These are phyloP conservation scores for Santalum album DNA, from an alignment of 164 flowering plant species.

Conservation along the genomic window DNA sequence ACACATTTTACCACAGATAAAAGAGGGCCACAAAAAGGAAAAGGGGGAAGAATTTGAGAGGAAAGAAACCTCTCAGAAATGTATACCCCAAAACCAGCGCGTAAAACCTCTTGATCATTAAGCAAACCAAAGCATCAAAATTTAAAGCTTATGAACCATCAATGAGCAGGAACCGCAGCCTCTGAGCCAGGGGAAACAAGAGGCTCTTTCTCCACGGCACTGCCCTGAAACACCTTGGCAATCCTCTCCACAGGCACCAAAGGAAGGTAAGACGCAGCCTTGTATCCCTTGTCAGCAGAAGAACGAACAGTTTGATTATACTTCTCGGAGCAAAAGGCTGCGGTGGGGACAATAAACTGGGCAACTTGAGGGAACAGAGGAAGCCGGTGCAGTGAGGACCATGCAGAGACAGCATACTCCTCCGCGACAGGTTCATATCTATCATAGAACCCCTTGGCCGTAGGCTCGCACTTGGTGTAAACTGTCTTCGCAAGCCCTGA, in stretches of 20 bases:
- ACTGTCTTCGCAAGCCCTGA: conserved; percentile 27
- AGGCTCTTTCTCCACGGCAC: neutral
- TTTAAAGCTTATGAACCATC: too few relatives aligned
- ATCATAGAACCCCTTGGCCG: conserved; percentile 44
- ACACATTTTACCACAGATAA: too few relatives aligned
- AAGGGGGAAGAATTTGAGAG: too few relatives aligned
- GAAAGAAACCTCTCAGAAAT: too few relatives aligned
- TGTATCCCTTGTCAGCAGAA: conserved; percentile 43
- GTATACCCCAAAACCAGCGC: too few relatives aligned
- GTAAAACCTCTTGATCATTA: too few relatives aligned
- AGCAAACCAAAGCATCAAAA: too few relatives aligned
- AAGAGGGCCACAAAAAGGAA: too few relatives aligned
- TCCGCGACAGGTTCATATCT: conserved; percentile 74
- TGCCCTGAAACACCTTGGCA: conserved; percentile 48
- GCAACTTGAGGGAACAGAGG: conserved; percentile 75
- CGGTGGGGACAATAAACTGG: conserved; percentile 51
- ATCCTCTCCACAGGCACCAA: conserved; percentile 63
- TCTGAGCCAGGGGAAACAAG: neutral
- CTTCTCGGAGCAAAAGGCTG: conserved; percentile 59
- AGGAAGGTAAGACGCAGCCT: conserved; percentile 42
- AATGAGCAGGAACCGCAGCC: neutral
- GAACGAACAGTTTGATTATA: conserved; percentile 47
- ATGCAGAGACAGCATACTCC: conserved; percentile 55
- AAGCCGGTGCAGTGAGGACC: conserved; percentile 52
- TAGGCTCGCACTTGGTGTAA: conserved; percentile 49